Conservation (phyloP, 2,329 filamentous ascomycete genomes). For the Dactylellina sp. region DNA sequence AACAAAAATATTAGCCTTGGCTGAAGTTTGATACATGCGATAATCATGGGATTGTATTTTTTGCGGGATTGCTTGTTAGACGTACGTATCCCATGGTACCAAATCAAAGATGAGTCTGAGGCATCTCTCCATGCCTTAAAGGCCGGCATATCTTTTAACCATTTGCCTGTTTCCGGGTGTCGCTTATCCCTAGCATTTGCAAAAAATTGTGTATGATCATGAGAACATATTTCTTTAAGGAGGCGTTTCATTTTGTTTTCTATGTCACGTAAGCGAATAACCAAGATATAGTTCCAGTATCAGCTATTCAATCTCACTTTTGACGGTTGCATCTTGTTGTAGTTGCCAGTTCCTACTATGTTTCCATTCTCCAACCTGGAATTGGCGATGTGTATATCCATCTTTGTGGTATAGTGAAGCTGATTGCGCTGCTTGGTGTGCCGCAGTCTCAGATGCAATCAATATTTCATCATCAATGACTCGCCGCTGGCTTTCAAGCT, state of each 20-base stretch:
- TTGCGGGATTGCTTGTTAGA: background rate
- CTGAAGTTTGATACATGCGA: too few relatives aligned
- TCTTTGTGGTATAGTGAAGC: slow-evolving; percentile 40
- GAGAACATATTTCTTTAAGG: slow-evolving; percentile 51
- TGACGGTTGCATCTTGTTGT: slow-evolving; percentile 11
- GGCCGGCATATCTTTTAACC: slow-evolving; percentile 48
- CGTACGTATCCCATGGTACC: slow-evolving; percentile 58
- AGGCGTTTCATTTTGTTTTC: slow-evolving; percentile 25
- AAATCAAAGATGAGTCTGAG: slow-evolving; percentile 42
- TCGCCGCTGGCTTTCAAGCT: slow-evolving; percentile 43
- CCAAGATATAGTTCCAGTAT: background rate
- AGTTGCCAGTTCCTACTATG: slow-evolving; percentile 31
- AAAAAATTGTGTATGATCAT: slow-evolving; percentile 50
- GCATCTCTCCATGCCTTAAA: slow-evolving; percentile 48
- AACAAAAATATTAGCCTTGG: too few relatives aligned
- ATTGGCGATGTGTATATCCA: slow-evolving; percentile 14
- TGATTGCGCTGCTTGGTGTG: slow-evolving; percentile 22
- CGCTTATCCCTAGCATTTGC: slow-evolving; percentile 40
- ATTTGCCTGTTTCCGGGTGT: slow-evolving; percentile 52
- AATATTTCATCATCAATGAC: slow-evolving; percentile 38
- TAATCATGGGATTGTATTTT: too few relatives aligned
- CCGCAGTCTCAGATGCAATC: slow-evolving; percentile 47
- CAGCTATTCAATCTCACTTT: slow-evolving; percentile 25
- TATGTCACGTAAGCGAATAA: background rate
- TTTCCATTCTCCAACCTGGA: slow-evolving; percentile 34